Base-by-base conservation (phyloP, 352 stramenopile species). In the Pythium folliculosum region DNA sequence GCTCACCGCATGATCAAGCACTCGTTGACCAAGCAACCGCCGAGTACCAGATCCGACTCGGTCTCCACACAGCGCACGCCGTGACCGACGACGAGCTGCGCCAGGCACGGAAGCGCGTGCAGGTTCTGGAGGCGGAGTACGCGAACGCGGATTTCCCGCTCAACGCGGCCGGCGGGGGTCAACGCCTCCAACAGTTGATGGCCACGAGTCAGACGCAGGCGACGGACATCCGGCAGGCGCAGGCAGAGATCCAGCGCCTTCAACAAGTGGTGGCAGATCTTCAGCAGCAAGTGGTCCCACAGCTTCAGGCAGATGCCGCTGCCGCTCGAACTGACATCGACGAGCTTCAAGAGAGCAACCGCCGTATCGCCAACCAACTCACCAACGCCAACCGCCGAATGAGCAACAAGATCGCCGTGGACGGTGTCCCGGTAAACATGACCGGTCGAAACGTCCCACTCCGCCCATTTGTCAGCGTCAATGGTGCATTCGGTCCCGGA, bases 301-400 rank as follows among this genome's bases (percentile, higher is more conserved):
- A 12, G 37, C 37, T 43, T 7, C 37, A 43, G 27, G 5, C 27
- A 43, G 37, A 17, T 43, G 37, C 37, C 9, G 37, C 37, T 43
- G 37, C 37, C 37, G 37, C 37, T 5, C 37, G 37, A 43, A 17
- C 10, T 17, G 37, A 43, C 37, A 43, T 43, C 37, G 37, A 43
- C 9, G 14, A 17, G 1, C 37, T 43, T 43, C 10, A 43, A 12
- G 10, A 17, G 37, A 43, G 10, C 10, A 43, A 17, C 37, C 14
- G 65, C 67, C 16, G 67, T 84, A 51, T 81, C 70, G 37, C 14
- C 10, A 43, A 43, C 37, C 27, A 32, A 32, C 1, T 43, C 37
- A 43, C 37, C 37, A 43, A 43, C 14, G 14, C 37, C 3, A 17
- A 43, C 37, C 10, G 9, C 3, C 37, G 37, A 5, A 43, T 43